A percentile compares a stretch with the other conserved stretches of the same genome.
phyloP scores from a whole-genome alignment of 2,329 filamentous ascomycete genomes.

The Phoma sp. region DNA sequence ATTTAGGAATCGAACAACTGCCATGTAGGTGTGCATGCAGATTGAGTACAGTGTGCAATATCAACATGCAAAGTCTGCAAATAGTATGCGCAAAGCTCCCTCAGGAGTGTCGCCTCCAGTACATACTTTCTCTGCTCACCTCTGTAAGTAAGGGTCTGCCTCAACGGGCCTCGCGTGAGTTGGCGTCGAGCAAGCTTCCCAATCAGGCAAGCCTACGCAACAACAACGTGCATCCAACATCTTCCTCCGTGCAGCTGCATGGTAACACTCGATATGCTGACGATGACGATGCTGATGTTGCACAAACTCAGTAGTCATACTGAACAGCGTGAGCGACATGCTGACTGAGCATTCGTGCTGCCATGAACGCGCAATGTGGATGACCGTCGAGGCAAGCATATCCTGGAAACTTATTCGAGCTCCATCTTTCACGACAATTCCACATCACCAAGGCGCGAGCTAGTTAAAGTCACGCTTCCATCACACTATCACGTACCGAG shows the following conservation, averaged over 20 bases:
- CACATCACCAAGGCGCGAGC: constrained; percentile 4
- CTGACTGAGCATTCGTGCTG: constrained; percentile 11
- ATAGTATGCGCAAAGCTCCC: no score
- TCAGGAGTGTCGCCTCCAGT: no score
- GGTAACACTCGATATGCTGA: not conserved
- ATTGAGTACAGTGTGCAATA: no score
- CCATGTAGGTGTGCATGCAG: not conserved
- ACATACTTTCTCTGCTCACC: no score
- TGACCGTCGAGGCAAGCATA: not conserved
- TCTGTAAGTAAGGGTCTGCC: constrained; percentile 7
- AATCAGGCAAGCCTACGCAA: constrained; percentile 5
- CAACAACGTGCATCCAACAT: constrained; percentile 2
- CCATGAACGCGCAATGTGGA: constrained; percentile 3
- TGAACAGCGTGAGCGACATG: not conserved
- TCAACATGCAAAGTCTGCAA: no score
- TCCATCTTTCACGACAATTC: not conserved
- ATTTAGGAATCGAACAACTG: not conserved
- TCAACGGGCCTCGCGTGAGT: constrained; percentile 14
- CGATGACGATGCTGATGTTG: not conserved
- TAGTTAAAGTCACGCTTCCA: constrained; percentile 24
- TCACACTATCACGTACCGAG: constrained; percentile 37
- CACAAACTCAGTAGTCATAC: not conserved
- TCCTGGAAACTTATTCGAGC: not conserved
- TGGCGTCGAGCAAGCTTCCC: constrained; percentile 6
- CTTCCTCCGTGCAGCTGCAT: not conserved